A percentile compares a stretch with the other conserved stretches of the same genome.
Evolutionary conservation across 164 flowering plant genomes (phyloP).

Genomic region (Macadamia integrifolia): DNA sequence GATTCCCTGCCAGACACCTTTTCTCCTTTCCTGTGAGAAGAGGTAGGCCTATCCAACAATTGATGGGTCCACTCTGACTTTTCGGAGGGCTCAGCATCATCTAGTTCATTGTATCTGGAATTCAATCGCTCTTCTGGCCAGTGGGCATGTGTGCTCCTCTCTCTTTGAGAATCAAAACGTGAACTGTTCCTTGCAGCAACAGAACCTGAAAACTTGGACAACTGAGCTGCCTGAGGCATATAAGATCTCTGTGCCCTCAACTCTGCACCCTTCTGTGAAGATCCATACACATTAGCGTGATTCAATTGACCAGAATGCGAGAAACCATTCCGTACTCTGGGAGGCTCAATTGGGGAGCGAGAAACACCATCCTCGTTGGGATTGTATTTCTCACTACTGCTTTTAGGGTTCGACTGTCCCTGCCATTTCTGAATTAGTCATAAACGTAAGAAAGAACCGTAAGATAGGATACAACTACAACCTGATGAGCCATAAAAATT

Average conservation of each 20-base stretch:
- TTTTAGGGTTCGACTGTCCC: constrained; percentile 42
- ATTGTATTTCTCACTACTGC: constrained; percentile 46
- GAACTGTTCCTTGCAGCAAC: constrained; percentile 44
- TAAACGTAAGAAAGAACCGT: not conserved
- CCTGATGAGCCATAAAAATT: not conserved
- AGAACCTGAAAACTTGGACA: constrained; percentile 49
- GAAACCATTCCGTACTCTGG: constrained; percentile 25
- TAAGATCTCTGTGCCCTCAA: constrained; percentile 39
- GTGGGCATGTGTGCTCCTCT: constrained; percentile 25
- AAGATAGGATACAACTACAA: constrained; percentile 6
- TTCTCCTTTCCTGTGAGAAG: constrained; percentile 42
- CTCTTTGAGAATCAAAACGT: constrained; percentile 28
- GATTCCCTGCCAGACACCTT: constrained; percentile 30
- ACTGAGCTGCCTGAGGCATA: constrained; percentile 27
- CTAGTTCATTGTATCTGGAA: constrained; percentile 26
- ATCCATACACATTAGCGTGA: constrained; percentile 21
- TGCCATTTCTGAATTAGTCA: constrained; percentile 39
- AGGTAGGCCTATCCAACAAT: constrained; percentile 38
- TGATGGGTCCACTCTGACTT: constrained; percentile 41
- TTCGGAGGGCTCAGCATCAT: constrained; percentile 35
- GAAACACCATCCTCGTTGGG: constrained; percentile 47
- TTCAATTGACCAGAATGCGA: constrained; percentile 31
- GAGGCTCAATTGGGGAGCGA: constrained; percentile 49
- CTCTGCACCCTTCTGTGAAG: constrained; percentile 27
- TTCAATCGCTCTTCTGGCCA: constrained; percentile 34